These are phyloP conservation scores for Arachis stenosperma DNA, from an alignment of 306 rosid species.

Conservation along the genomic window DNA sequence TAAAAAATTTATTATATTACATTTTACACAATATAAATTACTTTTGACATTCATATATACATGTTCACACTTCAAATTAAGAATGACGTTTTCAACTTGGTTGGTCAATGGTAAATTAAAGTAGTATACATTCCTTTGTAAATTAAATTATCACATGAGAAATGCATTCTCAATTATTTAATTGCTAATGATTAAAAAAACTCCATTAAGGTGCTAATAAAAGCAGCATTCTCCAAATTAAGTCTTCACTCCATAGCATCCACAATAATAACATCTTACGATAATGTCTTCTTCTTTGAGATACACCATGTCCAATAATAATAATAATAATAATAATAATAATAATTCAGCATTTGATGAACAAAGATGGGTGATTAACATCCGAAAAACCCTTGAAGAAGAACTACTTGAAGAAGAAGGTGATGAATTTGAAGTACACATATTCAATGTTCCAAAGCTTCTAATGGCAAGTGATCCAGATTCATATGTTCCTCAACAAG, in stretches of 20 bases:
- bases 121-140: background rate
- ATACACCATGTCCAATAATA: conserved; percentile 34
- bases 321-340: no score
- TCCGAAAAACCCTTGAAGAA: conserved; percentile 65
- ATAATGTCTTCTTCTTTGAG: conserved; percentile 41
- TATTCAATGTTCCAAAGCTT: conserved; percentile 65
- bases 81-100: background rate
- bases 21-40: background rate
- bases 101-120: background rate
- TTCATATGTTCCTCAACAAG: conserved; percentile 73
- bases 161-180: conserved; percentile 34
- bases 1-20: background rate
- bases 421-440: conserved; percentile 49
- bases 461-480: conserved; percentile 60
- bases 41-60: background rate
- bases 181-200: background rate
- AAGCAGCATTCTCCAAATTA: conserved; percentile 12
- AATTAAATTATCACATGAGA: conserved; percentile 21
- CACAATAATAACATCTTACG: background rate
- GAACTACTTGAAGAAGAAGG: conserved; percentile 59
- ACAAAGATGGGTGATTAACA: conserved; percentile 60
- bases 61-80: background rate
- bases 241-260: conserved; percentile 17
- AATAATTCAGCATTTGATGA: conserved; percentile 57
- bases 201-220: background rate